Evolutionary conservation across 805 yeast species (phyloP), one percentile per base, ranked within the genome.

Genomic region (Saccharomyces kudriavzevii): DNA sequence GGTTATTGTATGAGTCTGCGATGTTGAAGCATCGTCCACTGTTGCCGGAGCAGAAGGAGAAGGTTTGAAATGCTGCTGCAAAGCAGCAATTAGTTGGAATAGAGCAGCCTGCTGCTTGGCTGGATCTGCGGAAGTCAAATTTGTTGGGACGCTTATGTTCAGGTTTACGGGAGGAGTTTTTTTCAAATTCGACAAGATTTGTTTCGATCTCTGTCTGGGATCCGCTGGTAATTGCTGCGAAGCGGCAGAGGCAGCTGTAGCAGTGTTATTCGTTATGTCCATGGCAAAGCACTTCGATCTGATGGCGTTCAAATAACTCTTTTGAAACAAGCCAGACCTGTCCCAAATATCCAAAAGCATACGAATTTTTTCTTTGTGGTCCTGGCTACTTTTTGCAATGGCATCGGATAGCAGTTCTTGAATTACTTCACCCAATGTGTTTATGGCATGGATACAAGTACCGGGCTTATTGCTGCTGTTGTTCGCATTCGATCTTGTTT

Each of bases 301-400:
- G 54, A 89, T 77, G 20, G 77, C 66, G 47, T 76, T 70, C 52
- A 94, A 73, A 30, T 77, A 72, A 45, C 76, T 75, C 46, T 80
- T 78, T 52, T 76, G 75, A 71, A 94, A 92, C 14, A 96, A 86
- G 46, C 81, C 82, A 40, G 90, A 85, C 58, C 88, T 83, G 60
- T 83, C 88, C 99, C 99, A 94, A 63, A 94, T 91, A 58, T 89
- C 96, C 59, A 94, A 79, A 60, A 94, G 77, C 71, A 90, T 92
- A 63, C 83, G 75, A 61, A 90, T 81, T 69, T 91, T 94, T 55
- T 82, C 89, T 66, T 70, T 80, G 70, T 75, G 87, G 65, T 77
- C 87, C 52, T 72, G 76, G 55, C 77, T 71, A 56, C 81, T 75
- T 55, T 77, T 80, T 45, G 78, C 74, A 58, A 84, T 70, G 29